Base-by-base conservation (phyloP, 768 basidiomycete genomes). In the Boletus tomentosulus region DNA sequence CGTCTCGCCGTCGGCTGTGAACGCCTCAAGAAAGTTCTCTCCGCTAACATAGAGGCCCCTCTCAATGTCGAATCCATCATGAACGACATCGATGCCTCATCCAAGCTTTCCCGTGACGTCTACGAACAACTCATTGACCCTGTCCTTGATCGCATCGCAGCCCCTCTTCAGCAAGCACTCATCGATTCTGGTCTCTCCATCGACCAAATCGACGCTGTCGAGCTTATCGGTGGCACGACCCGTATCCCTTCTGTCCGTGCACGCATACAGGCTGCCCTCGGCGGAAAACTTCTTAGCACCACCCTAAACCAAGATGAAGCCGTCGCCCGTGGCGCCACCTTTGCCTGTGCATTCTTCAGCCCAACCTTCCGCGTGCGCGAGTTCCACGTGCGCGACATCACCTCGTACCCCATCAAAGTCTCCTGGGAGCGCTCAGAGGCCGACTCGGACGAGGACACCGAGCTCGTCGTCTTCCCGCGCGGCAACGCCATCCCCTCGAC, bases 251-350 rank as follows among this genome's bases (percentile, higher is more conserved):
- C 95, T 30, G 88, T 98, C 67, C 92, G 95, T 67, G 76, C 82
- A 35, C 82, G 86, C 68, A 95, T 99, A 73, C 85, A 89, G 65
- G 77, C 81, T 31, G 87, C 84, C 57, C 94, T 97, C 74, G 76
- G 77, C 35, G 89, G 88, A 50, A 93, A 93, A 74, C 53, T 74
- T n/a, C 86, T 98, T 60, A 89, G 83, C 16, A 87, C 87, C 61
- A 98, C 97, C 31, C 85, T 96, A 68, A 99, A 98, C 79, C 92
- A 95, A 75, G 97, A 98, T 62, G 97, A 98, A 76, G 95, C 97
- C 55, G 80, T 94, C 62, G 93, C 92, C 9, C 91, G 96, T 43
- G 97, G 96, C 39, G 90, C 94, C 48, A 98, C 97, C 51, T 97
- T 99, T 71, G 85, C 93, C 35, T 98, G 96, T 68, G 96, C 97